Conservation (phyloP, 768 basidiomycete species). For the Arthromyces matolae region DNA sequence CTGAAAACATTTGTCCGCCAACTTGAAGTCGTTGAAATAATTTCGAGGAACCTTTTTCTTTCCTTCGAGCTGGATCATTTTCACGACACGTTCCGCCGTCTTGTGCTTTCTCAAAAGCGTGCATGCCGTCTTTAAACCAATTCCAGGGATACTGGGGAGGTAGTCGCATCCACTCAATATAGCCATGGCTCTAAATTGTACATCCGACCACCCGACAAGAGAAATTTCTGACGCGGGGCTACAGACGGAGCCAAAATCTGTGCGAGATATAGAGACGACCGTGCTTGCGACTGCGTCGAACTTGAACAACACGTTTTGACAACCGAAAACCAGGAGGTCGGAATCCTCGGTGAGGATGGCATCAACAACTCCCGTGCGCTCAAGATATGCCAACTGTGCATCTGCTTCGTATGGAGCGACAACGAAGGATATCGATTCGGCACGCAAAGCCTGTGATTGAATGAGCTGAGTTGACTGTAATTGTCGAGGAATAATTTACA, state of each 20-base stretch:
- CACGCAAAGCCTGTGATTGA: slow-evolving; percentile 69
- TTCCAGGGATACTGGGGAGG: slow-evolving; percentile 82
- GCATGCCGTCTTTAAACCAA: slow-evolving; percentile 94
- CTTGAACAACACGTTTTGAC: slow-evolving; percentile 89
- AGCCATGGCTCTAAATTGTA: slow-evolving; percentile 89
- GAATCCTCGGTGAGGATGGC: slow-evolving; percentile 98
- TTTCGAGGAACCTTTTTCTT: slow-evolving; percentile 74
- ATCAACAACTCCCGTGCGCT: slow-evolving; percentile 75
- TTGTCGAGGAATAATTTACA: neutral
- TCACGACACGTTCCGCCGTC: slow-evolving; percentile 80
- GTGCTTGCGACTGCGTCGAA: slow-evolving; percentile 67
- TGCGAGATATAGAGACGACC: slow-evolving; percentile 62
- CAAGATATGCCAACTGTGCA: slow-evolving; percentile 92
- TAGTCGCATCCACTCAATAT: slow-evolving; percentile 94
- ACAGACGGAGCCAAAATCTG: slow-evolving; percentile 61
- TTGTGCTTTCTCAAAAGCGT: slow-evolving; percentile 77
- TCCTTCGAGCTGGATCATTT: slow-evolving; percentile 73
- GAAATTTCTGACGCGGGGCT: slow-evolving; percentile 54
- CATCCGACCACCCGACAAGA: slow-evolving; percentile 84
- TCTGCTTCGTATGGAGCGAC: slow-evolving; percentile 99
- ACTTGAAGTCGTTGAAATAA: slow-evolving; percentile 70
- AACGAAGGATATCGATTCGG: slow-evolving; percentile 77
- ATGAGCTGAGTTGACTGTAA: slow-evolving; percentile 5
- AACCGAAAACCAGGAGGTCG: slow-evolving; percentile 97
- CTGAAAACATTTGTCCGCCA: slow-evolving; percentile 89